These are phyloP conservation scores for Cladosporium sp. DNA, from an alignment of 2,329 filamentous ascomycete species.

Conservation along the genomic window DNA sequence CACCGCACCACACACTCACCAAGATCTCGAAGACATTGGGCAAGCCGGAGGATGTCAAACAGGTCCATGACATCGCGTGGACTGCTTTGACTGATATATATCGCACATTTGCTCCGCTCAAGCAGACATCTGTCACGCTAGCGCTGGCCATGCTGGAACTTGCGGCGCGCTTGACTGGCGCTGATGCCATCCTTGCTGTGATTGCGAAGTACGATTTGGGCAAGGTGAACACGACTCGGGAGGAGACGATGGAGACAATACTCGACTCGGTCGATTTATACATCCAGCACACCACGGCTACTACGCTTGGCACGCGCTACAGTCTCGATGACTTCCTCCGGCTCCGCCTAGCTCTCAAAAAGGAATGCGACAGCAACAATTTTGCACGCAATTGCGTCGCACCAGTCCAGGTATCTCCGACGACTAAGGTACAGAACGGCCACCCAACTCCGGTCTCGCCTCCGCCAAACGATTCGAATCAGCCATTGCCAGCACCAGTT, in stretches of 20 bases:
- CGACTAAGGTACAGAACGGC: slow-evolving; percentile 22
- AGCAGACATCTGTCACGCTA: slow-evolving; percentile 82
- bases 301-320: slow-evolving; percentile 68
- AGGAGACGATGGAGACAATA: slow-evolving; percentile 66
- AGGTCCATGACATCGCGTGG: slow-evolving; percentile 53
- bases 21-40: slow-evolving; percentile 55
- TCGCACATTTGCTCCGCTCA: slow-evolving; percentile 87
- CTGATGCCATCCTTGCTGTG: slow-evolving; percentile 18
- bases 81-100: slow-evolving; percentile 84
- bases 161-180: slow-evolving; percentile 58
- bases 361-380: slow-evolving; percentile 64
- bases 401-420: slow-evolving; percentile 21
- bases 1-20: slow-evolving; percentile 78
- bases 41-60: slow-evolving; percentile 44
- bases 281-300: slow-evolving; percentile 73
- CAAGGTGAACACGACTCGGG: slow-evolving; percentile 41
- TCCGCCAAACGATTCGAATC: slow-evolving; percentile 21
- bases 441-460: slow-evolving; percentile 33
- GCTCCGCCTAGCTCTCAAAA: slow-evolving; percentile 81
- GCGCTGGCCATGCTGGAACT: slow-evolving; percentile 79
- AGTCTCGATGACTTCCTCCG: slow-evolving; percentile 76
- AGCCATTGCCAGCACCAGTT: slow-evolving; percentile 14
- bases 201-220: slow-evolving; percentile 43
- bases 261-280: slow-evolving; percentile 90
- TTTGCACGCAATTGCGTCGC: slow-evolving; percentile 56